These are phyloP conservation scores for Euphorbia lathyris DNA, from an alignment of 345 rosid genomes.

Conservation along the genomic window DNA sequence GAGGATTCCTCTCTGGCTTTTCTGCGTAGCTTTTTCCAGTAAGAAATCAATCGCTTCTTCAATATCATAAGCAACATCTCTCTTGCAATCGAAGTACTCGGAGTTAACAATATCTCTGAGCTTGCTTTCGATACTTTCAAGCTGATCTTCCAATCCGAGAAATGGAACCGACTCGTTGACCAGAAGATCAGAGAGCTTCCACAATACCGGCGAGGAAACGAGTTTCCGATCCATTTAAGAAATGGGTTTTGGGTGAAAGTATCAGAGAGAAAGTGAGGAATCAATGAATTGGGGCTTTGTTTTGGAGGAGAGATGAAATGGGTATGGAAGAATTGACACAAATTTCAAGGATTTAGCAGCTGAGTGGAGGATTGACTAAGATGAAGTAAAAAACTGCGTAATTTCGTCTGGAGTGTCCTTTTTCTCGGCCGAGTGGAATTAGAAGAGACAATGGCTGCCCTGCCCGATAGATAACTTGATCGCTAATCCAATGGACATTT, in stretches of 20 bases:
- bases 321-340: no score
- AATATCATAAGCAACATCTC: constrained; percentile 16
- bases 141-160: constrained; percentile 8
- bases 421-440: no score
- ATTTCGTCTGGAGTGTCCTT: no score
- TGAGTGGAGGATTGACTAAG: no score
- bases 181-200: constrained; percentile 15
- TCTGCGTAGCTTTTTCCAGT: constrained; percentile 4
- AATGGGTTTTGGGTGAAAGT: neutral
- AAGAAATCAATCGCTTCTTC: constrained; percentile 17
- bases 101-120: constrained; percentile 13
- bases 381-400: no score
- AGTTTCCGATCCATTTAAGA: constrained; percentile 9
- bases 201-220: constrained; percentile 7
- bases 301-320: no score
- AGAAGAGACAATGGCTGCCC: no score
- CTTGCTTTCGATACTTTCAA: constrained; percentile 12
- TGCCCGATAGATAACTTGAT: no score
- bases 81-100: constrained; percentile 12
- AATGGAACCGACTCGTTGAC: constrained; percentile 14
- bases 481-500: no score
- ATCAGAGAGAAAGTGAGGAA: no score
- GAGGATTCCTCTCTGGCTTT: neutral
- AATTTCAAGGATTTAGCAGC: no score
- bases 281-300: neutral